phyloP scores from a whole-genome alignment of 2,329 filamentous ascomycete species.

The Fusarium neocosmosporiellum region DNA sequence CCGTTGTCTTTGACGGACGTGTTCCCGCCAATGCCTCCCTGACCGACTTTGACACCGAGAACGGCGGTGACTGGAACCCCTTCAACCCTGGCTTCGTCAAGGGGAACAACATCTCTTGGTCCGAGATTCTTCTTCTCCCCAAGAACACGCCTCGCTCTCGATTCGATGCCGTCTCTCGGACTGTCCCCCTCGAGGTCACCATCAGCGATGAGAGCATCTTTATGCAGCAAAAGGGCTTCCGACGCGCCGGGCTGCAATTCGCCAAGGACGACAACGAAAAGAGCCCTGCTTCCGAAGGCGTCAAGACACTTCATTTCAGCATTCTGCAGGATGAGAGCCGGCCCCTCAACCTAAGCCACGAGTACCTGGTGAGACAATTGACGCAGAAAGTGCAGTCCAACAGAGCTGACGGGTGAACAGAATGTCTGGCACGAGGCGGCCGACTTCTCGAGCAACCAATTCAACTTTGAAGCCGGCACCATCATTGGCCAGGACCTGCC shows the following conservation, averaged over 20 bases:
- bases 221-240: constrained; percentile 68
- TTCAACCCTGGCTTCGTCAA: constrained; percentile 66
- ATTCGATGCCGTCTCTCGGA: constrained; percentile 50
- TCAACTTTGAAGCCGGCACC: constrained; percentile 66
- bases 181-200: constrained; percentile 63
- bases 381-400: fast-evolving
- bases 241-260: constrained; percentile 57
- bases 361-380: constrained; percentile 61
- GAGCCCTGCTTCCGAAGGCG: constrained; percentile 60
- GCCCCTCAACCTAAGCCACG: constrained; percentile 68
- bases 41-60: constrained; percentile 55
- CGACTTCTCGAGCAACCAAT: constrained; percentile 62
- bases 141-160: constrained; percentile 51
- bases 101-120: constrained; percentile 64
- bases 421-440: constrained; percentile 59
- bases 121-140: constrained; percentile 60
- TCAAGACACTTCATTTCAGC: constrained; percentile 72
- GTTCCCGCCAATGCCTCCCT: constrained; percentile 52
- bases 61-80: constrained; percentile 48
- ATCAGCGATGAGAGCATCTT: constrained; percentile 71
- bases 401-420: constrained; percentile 16
- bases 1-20: constrained; percentile 60
- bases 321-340: constrained; percentile 62
- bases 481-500: constrained; percentile 54
- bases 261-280: constrained; percentile 54